Base-by-base conservation (phyloP, 1,284 basidiomycete genomes). In the Hypsizygus ulmarius region DNA sequence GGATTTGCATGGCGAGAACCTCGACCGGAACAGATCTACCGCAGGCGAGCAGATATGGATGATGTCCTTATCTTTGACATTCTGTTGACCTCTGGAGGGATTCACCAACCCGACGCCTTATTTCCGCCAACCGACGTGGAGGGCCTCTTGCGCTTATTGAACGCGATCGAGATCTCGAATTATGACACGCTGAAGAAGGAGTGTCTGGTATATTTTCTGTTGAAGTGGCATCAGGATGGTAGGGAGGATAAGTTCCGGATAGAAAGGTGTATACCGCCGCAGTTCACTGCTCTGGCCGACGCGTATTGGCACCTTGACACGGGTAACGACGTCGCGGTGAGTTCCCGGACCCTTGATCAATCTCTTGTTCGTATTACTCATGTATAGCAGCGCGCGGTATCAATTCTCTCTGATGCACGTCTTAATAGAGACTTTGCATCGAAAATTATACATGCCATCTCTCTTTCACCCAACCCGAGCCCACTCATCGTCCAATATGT, bases 241-340 rank as follows among this genome's bases (percentile, higher is more conserved):
- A 68, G 80, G 33, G 84, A 84, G 58, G 68, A 65, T 19, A 66
- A 63, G 21, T 90, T 82, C 58, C 69, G 70, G 45, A 64, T 73
- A 35, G 74, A 79, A 32, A 70, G 74, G 32, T 78, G 75, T 54
- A 82, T 90, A 50, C 80, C 84, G 5, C 82, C 85, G 2, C 87
- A 89, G 57, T 90, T 89, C 57, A 71, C 77, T 11, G 71, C 77
- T 7, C 71, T 90, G 38, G 78, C 84, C 16, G 84, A 89, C 65
- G 88, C 87, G 58, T 91, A 90, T 68, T 91, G 87, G 85, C 68
- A 78, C 59, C 66, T 91, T 55, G 88, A 91, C 65, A 73, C 78
- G 2, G 85, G 82, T n/a, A 68, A 74, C 15, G 70, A 82, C 37
- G 62, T 86, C 45, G 60, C 72, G 41, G 86, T 88, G 63, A 55